A percentile compares a stretch with the other conserved stretches of the same genome.
These are phyloP conservation scores for Jatropha multifida DNA, from an alignment of 441 rosid species.

Conservation along the genomic window DNA sequence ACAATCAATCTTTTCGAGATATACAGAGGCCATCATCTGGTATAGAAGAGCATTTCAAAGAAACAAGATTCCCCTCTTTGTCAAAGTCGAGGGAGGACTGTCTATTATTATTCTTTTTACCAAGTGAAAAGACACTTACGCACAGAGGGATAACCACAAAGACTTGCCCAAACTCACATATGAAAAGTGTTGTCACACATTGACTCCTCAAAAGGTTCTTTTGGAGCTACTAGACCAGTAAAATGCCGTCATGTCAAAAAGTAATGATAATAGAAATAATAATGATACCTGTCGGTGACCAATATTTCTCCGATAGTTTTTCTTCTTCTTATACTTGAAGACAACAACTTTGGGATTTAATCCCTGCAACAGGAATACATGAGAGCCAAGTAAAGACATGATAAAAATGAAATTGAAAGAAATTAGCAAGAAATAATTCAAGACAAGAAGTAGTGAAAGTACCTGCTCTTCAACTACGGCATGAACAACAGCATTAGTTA, in stretches of 20 bases:
- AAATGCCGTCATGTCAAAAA: not conserved
- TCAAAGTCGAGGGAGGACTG: not conserved
- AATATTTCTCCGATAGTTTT: slow-evolving; percentile 88
- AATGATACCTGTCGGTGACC: slow-evolving; percentile 86
- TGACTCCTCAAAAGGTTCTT: not conserved
- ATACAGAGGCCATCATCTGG: not conserved
- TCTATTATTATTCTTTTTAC: not conserved
- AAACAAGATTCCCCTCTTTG: not conserved
- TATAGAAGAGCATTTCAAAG: not conserved
- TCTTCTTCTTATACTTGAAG: slow-evolving; percentile 93
- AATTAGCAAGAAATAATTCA: slow-evolving; percentile 2
- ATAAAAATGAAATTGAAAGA: not conserved
- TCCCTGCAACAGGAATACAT: slow-evolving; percentile 51
- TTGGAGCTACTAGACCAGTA: not conserved
- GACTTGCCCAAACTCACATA: not conserved
- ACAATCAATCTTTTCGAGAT: not conserved
- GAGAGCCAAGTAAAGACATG: not conserved
- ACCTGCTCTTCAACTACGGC: slow-evolving; percentile 96
- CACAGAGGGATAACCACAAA: not conserved
- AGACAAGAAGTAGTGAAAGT: slow-evolving; percentile 8
- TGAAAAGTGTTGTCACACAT: slow-evolving; percentile 4
- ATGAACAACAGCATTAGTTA: slow-evolving; percentile 90
- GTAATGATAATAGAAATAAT: not conserved
- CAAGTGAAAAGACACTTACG: not conserved
- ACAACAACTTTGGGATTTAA: slow-evolving; percentile 73